These are phyloP conservation scores for Dalbergia cultrata DNA, from an alignment of 306 rosid species.

Conservation along the genomic window DNA sequence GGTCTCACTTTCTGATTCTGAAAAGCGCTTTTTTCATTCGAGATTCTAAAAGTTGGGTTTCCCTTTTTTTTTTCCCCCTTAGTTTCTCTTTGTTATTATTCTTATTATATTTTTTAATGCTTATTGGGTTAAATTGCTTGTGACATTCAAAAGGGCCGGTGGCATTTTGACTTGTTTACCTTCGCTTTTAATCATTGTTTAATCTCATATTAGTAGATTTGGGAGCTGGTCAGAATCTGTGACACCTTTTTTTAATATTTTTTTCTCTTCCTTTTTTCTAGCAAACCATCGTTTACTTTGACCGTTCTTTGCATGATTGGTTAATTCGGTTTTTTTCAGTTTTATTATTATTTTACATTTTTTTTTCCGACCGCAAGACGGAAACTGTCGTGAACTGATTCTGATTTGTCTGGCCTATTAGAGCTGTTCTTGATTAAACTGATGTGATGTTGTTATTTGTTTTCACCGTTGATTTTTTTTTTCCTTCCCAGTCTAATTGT, in stretches of 20 bases:
- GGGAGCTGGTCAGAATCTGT: constrained; percentile 36
- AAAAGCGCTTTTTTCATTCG: neutral
- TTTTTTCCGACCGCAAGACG: constrained; percentile 45
- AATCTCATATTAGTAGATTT: constrained; percentile 31
- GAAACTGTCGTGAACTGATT: constrained; percentile 49
- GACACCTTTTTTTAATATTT: constrained; percentile 21
- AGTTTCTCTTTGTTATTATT: neutral
- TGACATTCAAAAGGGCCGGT: constrained; percentile 35
- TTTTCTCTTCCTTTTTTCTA: neutral
- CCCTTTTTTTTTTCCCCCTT: neutral
- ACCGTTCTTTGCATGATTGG: constrained; percentile 50
- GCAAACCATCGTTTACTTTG: constrained; percentile 39
- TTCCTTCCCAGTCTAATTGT: constrained; percentile 38
- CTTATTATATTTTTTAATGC: constrained; percentile 4
- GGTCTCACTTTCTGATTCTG: neutral
- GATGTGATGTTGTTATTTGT: constrained; percentile 73
- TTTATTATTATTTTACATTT: neutral
- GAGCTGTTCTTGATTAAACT: constrained; percentile 58
- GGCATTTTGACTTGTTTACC: constrained; percentile 40
- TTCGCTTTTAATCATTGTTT: constrained; percentile 45
- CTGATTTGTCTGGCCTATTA: constrained; percentile 50
- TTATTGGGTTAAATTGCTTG: constrained; percentile 29
- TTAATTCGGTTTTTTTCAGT: constrained; percentile 57
- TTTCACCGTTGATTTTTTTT: constrained; percentile 61
- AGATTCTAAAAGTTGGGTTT: neutral